Conservation (phyloP, 164 flowering plant species). For the Annona cherimola region DNA sequence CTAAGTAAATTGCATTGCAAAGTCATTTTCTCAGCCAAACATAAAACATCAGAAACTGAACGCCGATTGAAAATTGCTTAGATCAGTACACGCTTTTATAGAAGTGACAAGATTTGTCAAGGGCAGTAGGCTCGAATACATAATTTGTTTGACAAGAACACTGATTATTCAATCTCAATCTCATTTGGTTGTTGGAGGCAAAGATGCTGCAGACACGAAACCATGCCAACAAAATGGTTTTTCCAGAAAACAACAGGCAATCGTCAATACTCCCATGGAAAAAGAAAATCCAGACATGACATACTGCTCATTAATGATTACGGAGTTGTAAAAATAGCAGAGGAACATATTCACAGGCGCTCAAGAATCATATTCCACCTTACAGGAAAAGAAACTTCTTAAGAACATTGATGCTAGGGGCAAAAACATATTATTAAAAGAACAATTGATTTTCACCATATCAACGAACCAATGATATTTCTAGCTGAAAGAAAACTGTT, state of each 20-base stretch:
- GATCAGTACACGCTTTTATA: no score
- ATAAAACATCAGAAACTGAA: background rate
- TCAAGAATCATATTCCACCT: background rate
- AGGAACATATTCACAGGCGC: no score
- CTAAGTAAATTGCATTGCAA: background rate
- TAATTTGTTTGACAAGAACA: background rate
- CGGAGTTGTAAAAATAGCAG: background rate
- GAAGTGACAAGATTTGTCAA: background rate
- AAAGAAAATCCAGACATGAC: conserved; percentile 2
- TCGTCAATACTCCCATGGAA: background rate
- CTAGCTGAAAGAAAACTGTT: no score
- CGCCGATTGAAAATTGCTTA: background rate
- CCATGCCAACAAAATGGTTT: background rate
- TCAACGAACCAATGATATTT: background rate
- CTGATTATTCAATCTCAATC: no score
- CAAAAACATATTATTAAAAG: background rate
- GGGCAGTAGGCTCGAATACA: background rate
- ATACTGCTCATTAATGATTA: background rate
- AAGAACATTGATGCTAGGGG: background rate
- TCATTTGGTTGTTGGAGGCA: background rate
- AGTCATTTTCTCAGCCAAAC: background rate
- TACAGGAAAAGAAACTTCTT: background rate
- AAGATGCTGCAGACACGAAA: background rate
- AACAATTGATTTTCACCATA: background rate
- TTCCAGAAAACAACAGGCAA: background rate